These are phyloP conservation scores for Plasmodium reichenowi DNA, from an alignment of 169 alveolate genomes.

Conservation along the genomic window DNA sequence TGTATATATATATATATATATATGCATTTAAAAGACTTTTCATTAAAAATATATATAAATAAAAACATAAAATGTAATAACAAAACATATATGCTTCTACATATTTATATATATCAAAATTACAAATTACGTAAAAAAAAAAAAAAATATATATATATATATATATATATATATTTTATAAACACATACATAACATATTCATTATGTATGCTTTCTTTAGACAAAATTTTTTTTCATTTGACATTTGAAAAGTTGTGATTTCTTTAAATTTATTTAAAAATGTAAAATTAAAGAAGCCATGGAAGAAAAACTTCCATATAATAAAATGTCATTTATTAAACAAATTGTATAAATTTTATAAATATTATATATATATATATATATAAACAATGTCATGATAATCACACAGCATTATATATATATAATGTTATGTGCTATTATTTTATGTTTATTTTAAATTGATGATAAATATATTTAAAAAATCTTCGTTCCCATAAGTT, in stretches of 20 bases:
- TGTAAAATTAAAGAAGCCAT: slow-evolving; percentile 31
- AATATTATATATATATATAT: too few relatives aligned
- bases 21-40: slow-evolving; percentile 37
- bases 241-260: slow-evolving; percentile 34
- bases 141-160: slow-evolving; percentile 27
- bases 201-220: neutral
- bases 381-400: too few relatives aligned
- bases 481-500: too few relatives aligned
- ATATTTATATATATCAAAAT: slow-evolving; percentile 26
- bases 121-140: slow-evolving; percentile 72
- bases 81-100: slow-evolving; percentile 1
- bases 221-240: slow-evolving; percentile 38
- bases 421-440: too few relatives aligned
- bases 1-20: neutral
- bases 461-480: too few relatives aligned
- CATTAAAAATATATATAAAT: slow-evolving; percentile 26
- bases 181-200: slow-evolving; percentile 14
- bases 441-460: too few relatives aligned
- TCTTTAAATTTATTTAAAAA: slow-evolving; percentile 55
- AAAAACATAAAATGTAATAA: slow-evolving; percentile 28
- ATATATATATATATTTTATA: slow-evolving; percentile 7
- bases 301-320: neutral
- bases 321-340: slow-evolving; percentile 1
- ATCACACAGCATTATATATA: too few relatives aligned
- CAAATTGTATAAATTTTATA: neutral